Base-by-base conservation (phyloP, 331 rosid genomes). In the Dryas integrifolia region DNA sequence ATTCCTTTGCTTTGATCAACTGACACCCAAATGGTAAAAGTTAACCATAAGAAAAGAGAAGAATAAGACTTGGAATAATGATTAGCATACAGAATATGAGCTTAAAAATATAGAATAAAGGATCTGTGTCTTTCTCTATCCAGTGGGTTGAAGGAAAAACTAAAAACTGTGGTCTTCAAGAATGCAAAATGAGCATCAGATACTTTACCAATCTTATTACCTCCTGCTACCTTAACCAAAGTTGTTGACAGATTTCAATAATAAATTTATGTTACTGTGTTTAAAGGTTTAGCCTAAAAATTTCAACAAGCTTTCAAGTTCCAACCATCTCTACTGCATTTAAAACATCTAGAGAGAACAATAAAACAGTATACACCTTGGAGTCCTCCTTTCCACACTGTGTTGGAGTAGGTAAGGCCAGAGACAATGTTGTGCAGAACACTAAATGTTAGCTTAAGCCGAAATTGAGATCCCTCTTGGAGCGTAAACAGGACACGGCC, bases 391-490 rank as follows among this genome's bases (percentile, higher is more conserved):
- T 89, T 94, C 98, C 98, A 91, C 58, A 93, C 97, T 49, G 87
- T 84, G 81, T 94, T 94, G 73, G 96, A 79, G 84, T 91, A 94
- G 7, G 85, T 55, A 63, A 94, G 89, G 82, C 98, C 98, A 1
- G 95, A 94, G 24, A 94, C 97, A 72, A 94, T 89, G 90, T 94
- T 94, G 86, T 94, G 97, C 69, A 85, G 75, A 73, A 94, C 97
- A 58, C 82, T 89, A 73, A 93, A 91, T 38, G 85, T 77, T 24
- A 94, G 81, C 90, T 84, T 86, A 76, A 91, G 90, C 83, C 76
- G 95, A 72, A 86, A 94, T 71, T 73, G 77, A 50, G 97, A 92
- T 15, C 97, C 94, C 56, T 89, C 98, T 49, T 51, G 58, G 79
- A 92, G 88, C 67, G 92, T 83, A 80, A 92, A 92, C 26, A 90